Percentiles rank a stretch among this genome's conserved stretches.
Conservation (phyloP, 164 flowering plant genomes). For the Stephania cephalantha region DNA sequence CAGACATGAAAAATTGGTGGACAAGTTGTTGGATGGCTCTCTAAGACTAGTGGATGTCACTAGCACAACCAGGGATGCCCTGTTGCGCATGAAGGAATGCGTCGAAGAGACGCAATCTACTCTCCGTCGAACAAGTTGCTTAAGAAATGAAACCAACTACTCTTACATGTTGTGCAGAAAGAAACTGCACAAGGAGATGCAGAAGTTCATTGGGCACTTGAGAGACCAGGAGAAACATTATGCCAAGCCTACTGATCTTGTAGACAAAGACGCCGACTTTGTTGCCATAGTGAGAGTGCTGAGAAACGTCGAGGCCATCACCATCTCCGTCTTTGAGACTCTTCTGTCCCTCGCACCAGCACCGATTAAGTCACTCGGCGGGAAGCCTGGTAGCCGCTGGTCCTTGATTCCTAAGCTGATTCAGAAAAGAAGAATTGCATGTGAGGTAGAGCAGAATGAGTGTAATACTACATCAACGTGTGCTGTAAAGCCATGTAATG, state of each 20-base stretch:
- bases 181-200: constrained; percentile 14
- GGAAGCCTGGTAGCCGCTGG: constrained; percentile 14
- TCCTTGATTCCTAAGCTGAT: constrained; percentile 33
- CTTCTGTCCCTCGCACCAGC: constrained; percentile 6
- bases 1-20: constrained; percentile 12
- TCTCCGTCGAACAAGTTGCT: constrained; percentile 10
- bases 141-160: background rate
- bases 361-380: background rate
- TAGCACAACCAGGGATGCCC: constrained; percentile 15
- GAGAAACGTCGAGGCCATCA: constrained; percentile 12
- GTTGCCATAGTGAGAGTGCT: constrained; percentile 11
- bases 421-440: constrained; percentile 7
- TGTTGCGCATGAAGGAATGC: constrained; percentile 9
- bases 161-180: constrained; percentile 10
- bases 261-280: constrained; percentile 1
- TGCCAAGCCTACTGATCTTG: background rate
- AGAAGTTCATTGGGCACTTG: constrained; percentile 10
- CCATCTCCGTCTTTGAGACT: constrained; percentile 11
- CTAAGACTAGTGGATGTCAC: constrained; percentile 14
- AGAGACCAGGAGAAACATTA: constrained; percentile 3
- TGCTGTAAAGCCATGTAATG: background rate
- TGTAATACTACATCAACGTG: background rate
- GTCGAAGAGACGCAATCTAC: constrained; percentile 12
- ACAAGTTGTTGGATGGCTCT: constrained; percentile 17
- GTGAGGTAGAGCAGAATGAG: background rate